A percentile compares a stretch with the other conserved stretches of the same genome.
phyloP scores from a whole-genome alignment of 192 early-diverging fungal species.

The Mortierella alpina region DNA sequence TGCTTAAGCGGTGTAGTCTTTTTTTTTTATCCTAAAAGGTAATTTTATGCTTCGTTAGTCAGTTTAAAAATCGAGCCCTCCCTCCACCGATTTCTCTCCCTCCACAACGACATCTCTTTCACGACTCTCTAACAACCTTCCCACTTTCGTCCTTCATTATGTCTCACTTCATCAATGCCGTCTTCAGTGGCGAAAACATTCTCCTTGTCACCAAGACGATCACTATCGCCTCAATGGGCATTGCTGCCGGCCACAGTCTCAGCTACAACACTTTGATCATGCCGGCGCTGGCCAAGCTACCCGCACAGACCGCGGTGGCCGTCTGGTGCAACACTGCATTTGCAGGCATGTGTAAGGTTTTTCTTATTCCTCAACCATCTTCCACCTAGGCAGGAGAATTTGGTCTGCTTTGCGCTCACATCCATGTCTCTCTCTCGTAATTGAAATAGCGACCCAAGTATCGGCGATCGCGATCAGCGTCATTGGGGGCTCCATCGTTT shows the following conservation, averaged over 20 bases:
- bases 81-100: neutral
- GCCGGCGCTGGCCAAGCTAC: slow-evolving; percentile 10
- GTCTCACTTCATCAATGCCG: neutral
- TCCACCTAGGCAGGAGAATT: neutral
- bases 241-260: slow-evolving; percentile 7
- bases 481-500: slow-evolving; percentile 12
- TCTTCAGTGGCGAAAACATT: slow-evolving; percentile 20
- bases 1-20: no score
- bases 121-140: neutral
- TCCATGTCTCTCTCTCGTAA: neutral
- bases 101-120: neutral
- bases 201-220: slow-evolving; percentile 14
- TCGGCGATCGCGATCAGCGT: slow-evolving; percentile 14
- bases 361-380: no score
- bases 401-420: neutral
- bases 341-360: slow-evolving; percentile 9
- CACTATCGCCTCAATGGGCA: slow-evolving; percentile 25
- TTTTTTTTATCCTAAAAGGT: no score
- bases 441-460: slow-evolving; percentile 11
- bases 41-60: no score
- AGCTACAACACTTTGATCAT: slow-evolving; percentile 26
- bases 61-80: neutral
- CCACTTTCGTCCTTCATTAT: neutral
- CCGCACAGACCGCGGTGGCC: neutral
- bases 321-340: slow-evolving; percentile 11